Base-by-base conservation (phyloP, 2,329 filamentous ascomycete species). In the Acrocalymma vagum region DNA sequence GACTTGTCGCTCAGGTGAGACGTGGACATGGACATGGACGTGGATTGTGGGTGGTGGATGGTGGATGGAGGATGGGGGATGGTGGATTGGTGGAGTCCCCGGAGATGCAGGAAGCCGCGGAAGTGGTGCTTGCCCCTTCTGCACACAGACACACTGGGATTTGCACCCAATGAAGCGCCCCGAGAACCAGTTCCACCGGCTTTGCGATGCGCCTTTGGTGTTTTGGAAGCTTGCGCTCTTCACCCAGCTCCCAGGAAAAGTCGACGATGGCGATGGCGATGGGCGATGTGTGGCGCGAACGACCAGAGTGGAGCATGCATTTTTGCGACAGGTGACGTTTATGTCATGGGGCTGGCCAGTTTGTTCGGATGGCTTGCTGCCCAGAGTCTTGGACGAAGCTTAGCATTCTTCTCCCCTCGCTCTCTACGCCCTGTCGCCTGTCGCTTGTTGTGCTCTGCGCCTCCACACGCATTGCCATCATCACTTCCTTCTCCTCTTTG, bases 341-440 rank as follows among this genome's bases (percentile, higher is more conserved):
- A 47, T 51, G 53, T 50, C 50, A 55, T 51, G 45, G 45, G 46
- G 53, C 41, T 36, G 40, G 30, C 21, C 36, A 48, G 39, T n/a
- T n/a, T n/a, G 48, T 39, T 45, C 33, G 40, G 38, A 47, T 49
- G 50, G 50, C 54, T n/a, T 55, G 48, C 41, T 48, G 57, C 55
- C 58, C 42, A 61, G 57, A 42, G 35, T 56, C 54, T 57, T 62
- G 53, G 51, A 52, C 49, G 55, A 62, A 60, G 58, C 58, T 62
- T 62, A 55, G 49, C 45, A 39, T 30, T 17, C 40, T 48, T 45
- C 51, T 47, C 21, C 17, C 29, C 39, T 29, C 38, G 28, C 21
- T 25, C 22, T 26, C 27, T n/a, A 24, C 28, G 23, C 35, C 41
- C 34, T 31, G 35, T 27, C n/a, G n/a, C n/a, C n/a, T n/a, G n/a